Percentiles rank a stretch among this genome's conserved stretches.
Conservation (phyloP, 148 eudicot species). For the Oxyria digyna region DNA sequence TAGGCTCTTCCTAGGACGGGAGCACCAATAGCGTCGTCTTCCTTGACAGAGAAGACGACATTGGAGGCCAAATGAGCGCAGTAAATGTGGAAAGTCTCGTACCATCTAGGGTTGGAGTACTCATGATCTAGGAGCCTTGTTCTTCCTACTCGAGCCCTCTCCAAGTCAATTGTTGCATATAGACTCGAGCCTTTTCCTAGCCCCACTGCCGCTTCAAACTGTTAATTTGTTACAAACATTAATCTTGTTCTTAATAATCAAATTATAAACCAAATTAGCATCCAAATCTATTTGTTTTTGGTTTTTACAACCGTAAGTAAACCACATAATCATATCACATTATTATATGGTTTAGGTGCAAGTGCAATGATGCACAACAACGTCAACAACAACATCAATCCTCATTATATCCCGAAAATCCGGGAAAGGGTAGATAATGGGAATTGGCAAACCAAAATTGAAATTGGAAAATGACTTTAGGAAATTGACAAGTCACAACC, state of each 20-base stretch:
- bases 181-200: slow-evolving; percentile 19
- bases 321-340: no score
- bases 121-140: slow-evolving; percentile 25
- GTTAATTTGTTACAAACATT: slow-evolving; percentile 29
- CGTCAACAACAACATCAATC: no score
- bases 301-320: no score
- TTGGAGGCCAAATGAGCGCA: slow-evolving; percentile 38
- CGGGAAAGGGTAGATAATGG: neutral
- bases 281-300: no score
- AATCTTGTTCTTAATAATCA: slow-evolving; percentile 10
- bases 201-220: slow-evolving; percentile 14
- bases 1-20: slow-evolving; percentile 33
- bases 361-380: neutral
- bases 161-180: slow-evolving; percentile 38
- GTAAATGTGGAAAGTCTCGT: slow-evolving; percentile 40
- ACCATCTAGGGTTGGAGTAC: slow-evolving; percentile 36
- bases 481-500: neutral
- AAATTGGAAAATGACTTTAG: neutral
- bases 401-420: no score
- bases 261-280: no score
- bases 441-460: neutral
- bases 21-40: slow-evolving; percentile 33
- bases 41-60: slow-evolving; percentile 34
- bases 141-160: slow-evolving; percentile 35
- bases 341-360: neutral